Evolutionary conservation across 179 eudicot species (phyloP).

Genomic region (Patellifolia procumbens): DNA sequence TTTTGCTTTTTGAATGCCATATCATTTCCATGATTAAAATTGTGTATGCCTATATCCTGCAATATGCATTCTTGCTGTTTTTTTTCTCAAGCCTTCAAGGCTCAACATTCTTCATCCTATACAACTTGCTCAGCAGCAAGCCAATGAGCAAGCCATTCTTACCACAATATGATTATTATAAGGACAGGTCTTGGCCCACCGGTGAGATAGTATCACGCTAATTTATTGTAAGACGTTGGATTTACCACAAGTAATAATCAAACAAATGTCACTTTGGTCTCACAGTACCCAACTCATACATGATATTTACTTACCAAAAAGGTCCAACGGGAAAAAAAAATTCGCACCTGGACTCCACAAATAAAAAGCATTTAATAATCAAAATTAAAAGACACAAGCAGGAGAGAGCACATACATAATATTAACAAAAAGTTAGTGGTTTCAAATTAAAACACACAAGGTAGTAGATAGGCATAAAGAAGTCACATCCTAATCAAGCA

Average conservation of each 20-base stretch:
- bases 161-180: background rate
- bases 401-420: background rate
- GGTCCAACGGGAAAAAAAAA: background rate
- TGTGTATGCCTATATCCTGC: background rate
- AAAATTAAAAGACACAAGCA: background rate
- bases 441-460: background rate
- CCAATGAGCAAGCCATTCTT: background rate
- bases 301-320: too few species aligned
- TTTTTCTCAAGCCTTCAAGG: too few species aligned
- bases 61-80: too few species aligned
- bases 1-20: background rate
- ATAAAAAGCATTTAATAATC: background rate
- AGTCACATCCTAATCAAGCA: background rate
- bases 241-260: too few species aligned
- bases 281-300: too few species aligned
- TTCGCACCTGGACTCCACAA: background rate
- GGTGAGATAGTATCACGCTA: too few species aligned
- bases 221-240: background rate
- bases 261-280: too few species aligned
- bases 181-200: too few species aligned
- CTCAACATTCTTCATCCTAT: background rate
- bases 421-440: too few species aligned
- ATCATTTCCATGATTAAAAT: background rate
- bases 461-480: background rate
- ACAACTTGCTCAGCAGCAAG: background rate